Evolutionary conservation across 495 filamentous ascomycete genomes (phyloP), one percentile per base, ranked within the genome.

Genomic region (Penicillium antarcticum): DNA sequence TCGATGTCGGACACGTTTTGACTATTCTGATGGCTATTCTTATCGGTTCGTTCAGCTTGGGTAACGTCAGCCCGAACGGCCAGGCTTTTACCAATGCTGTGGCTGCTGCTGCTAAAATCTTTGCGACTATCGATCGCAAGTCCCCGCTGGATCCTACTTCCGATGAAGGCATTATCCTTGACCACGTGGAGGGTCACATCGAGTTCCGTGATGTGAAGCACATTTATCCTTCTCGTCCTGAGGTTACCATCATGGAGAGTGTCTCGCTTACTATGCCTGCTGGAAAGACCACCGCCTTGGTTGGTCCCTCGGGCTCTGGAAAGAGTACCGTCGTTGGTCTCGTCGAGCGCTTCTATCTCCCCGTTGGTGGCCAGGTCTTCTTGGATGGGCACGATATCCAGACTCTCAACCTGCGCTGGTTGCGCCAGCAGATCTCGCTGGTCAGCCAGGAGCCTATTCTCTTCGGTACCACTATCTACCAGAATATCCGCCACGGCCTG

Each of bases 241-340:
- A 96, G 56, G 92, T 96, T 18, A 81, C 83, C 11, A 84, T 97
- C 18, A 91, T 97, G 82, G 70, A 89, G 39, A 82, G 86, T 46
- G 87, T 97, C 46, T 88, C 77, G 45, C 78, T 98, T 11, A 57
- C 74, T 0, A 84, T 97, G 48, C 86, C 87, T 10, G 88, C 94
- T 16, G 92, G 92, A 14, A 91, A 95, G 69, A 88, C 85, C 24
- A 90, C 89, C 16, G 91, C 92, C 7, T 72, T 98, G 14, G 89
- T 95, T 17, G 88, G 94, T 12, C 85, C 91, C 14, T 91, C 89
- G 18, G 91, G 92, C 5, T 89, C 87, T 42, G 87, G 94, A 48
- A 98, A 98, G 70, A 89, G 85, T 57, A 97, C 92, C 2, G 88
- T 97, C 14, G 85, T 98, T 18, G 92, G 91, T 8, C 71, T 98